Evolutionary conservation across 768 basidiomycete genomes (phyloP), one percentile per base, ranked within the genome.

Genomic region (Psilocybe subaeruginosa): DNA sequence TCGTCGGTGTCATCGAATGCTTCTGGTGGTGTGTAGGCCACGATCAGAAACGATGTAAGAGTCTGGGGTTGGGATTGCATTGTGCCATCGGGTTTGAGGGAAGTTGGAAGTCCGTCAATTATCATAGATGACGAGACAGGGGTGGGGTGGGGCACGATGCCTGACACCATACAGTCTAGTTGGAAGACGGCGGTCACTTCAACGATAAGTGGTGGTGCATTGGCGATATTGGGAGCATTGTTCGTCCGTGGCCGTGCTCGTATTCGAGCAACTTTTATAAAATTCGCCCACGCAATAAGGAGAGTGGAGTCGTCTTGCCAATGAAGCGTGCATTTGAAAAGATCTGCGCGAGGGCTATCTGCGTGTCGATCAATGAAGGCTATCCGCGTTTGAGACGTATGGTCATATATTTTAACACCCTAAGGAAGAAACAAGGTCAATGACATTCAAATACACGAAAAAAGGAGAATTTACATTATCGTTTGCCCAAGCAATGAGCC

Each of bases 351-450:
- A 2, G 97, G 97, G 60, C 92, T 89, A 63, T 92, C 86, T 0
- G 83, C 69, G 12, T 90, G 88, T 39, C 95, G 83, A 73, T 96
- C 92, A 56, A 98, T 95, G 71, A 85, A 93, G 0, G 89, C 89
- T 51, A 99, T 89, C 6, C 91, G 87, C 17, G 86, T 85, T 65
- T 89, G 86, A 0, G 90, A 90, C 3, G 78, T 76, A 0, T 87
- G 89, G 72, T 98, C 96, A 71, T 96, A 97, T 50, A 99, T 90
- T 71, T 95, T 97, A 56, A 98, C 91, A 12, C 97, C 97, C 92
- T 95, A 66, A 30, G 35, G 3, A 63, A 62, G 3, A 8, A 46
- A 51, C 2, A 19, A 46, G 4, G 41, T 60, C 33, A 54, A n/a
- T 41, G 6, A 43, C 37, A 27, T 6, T 6, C 41, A 23, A 60